Conservation (phyloP, 148 eudicot genomes). For the Rhododendron simsii region DNA sequence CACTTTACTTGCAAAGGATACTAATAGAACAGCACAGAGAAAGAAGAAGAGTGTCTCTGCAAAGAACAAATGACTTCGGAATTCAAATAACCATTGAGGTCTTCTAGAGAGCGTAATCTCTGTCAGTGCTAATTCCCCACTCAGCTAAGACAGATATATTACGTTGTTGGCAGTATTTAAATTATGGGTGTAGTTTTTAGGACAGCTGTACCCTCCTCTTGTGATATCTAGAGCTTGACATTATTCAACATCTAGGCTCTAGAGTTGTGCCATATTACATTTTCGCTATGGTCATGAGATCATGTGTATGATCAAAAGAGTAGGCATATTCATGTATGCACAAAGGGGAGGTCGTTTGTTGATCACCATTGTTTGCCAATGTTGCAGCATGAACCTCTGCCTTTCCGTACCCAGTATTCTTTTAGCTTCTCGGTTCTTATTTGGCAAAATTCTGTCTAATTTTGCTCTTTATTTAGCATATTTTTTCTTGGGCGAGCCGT, state of each 20-base stretch:
- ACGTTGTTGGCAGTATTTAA: too few species aligned
- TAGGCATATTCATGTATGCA: not conserved
- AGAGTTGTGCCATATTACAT: too few species aligned
- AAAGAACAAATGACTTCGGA: too few species aligned
- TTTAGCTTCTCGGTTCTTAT: not conserved
- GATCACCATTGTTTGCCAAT: not conserved
- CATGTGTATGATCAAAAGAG: not conserved
- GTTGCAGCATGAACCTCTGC: not conserved
- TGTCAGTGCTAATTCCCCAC: too few species aligned
- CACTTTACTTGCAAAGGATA: not conserved
- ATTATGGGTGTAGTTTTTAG: not conserved
- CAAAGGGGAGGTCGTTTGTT: not conserved
- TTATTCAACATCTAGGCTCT: not conserved
- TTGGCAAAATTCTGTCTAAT: not conserved
- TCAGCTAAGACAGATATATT: too few species aligned
- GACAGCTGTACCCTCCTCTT: not conserved
- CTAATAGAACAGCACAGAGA: not conserved
- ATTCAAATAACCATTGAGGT: too few species aligned
- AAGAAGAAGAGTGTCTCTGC: not conserved
- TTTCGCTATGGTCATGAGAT: not conserved
- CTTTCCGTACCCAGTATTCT: not conserved
- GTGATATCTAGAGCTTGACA: not conserved
- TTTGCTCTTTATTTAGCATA: not conserved
- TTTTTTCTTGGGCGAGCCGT: not conserved
- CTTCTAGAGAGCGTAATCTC: too few species aligned